A percentile compares a stretch with the other conserved stretches of the same genome.
Evolutionary conservation across 345 rosid species (phyloP).

Genomic region (Arabis hirsuta): DNA sequence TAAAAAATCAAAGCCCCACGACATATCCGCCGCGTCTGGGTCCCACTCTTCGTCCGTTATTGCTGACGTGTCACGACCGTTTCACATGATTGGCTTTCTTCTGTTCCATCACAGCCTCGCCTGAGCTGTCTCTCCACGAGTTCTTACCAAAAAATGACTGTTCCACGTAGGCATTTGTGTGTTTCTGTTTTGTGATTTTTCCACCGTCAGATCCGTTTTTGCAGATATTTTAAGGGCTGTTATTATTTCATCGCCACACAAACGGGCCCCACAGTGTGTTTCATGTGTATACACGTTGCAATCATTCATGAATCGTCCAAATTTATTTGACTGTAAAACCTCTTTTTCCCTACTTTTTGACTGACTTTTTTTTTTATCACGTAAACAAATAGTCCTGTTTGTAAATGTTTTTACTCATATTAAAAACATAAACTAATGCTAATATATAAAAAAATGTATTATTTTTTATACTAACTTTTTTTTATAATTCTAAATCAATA

Average conservation of each 20-base stretch:
- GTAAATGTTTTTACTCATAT: too few species aligned
- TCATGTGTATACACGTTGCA: slow-evolving; percentile 48
- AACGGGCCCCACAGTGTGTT: slow-evolving; percentile 7
- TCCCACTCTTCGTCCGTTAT: slow-evolving; percentile 39
- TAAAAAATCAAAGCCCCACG: slow-evolving; percentile 22
- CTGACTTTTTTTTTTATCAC: neutral
- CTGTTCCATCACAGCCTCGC: slow-evolving; percentile 49
- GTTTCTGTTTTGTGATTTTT: slow-evolving; percentile 17
- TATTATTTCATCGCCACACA: neutral
- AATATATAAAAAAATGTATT: too few species aligned
- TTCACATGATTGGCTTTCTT: slow-evolving; percentile 68
- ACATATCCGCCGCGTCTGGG: slow-evolving; percentile 36
- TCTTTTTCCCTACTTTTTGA: neutral
- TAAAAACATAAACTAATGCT: too few species aligned
- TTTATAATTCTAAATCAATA: too few species aligned
- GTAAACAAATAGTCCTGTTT: too few species aligned
- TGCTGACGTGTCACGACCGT: slow-evolving; percentile 55
- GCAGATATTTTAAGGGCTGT: neutral
- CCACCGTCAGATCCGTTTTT: slow-evolving; percentile 50
- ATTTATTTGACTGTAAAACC: neutral
- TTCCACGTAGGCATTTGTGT: slow-evolving; percentile 27
- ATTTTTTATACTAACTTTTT: too few species aligned
- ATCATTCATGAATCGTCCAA: slow-evolving; percentile 24
- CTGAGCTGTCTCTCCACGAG: slow-evolving; percentile 62
- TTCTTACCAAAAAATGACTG: slow-evolving; percentile 2